Evolutionary conservation across 345 rosid species (phyloP).

Genomic region (Mangifera indica): DNA sequence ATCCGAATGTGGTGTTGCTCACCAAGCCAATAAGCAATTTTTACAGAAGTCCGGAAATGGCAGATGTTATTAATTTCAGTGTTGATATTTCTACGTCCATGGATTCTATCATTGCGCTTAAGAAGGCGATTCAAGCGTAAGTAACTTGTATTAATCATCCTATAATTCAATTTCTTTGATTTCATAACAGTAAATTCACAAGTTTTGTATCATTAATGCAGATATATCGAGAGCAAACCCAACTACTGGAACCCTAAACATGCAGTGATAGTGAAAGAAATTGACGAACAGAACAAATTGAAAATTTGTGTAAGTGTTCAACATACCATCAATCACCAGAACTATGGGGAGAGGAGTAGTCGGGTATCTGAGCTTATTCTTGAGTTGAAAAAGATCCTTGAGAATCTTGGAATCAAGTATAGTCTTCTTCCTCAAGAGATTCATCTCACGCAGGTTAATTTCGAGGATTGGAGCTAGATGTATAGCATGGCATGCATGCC

Average conservation of each 20-base stretch:
- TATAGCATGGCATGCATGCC: no score
- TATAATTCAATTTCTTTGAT: neutral
- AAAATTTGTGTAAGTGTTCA: slow-evolving; percentile 35
- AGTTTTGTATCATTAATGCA: slow-evolving; percentile 8
- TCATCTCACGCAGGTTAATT: slow-evolving; percentile 33
- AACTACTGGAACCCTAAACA: slow-evolving; percentile 55
- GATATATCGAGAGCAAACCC: slow-evolving; percentile 55
- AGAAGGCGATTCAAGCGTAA: slow-evolving; percentile 47
- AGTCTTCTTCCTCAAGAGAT: slow-evolving; percentile 52
- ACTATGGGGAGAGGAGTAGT: slow-evolving; percentile 41
- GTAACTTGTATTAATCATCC: neutral
- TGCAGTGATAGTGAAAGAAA: slow-evolving; percentile 39
- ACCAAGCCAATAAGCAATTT: slow-evolving; percentile 58
- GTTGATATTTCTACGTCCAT: slow-evolving; percentile 37
- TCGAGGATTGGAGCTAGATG: neutral
- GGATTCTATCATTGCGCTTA: slow-evolving; percentile 44
- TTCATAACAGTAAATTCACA: neutral
- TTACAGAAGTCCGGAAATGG: slow-evolving; percentile 56
- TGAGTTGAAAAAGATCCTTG: slow-evolving; percentile 48
- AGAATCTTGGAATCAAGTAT: slow-evolving; percentile 44
- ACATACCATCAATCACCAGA: slow-evolving; percentile 60
- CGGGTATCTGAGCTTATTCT: slow-evolving; percentile 43
- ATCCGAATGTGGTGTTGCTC: slow-evolving; percentile 69
- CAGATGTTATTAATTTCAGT: slow-evolving; percentile 38
- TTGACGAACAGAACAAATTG: slow-evolving; percentile 46